phyloP scores from a whole-genome alignment of 495 filamentous ascomycete species.

The Daldinia loculata region DNA sequence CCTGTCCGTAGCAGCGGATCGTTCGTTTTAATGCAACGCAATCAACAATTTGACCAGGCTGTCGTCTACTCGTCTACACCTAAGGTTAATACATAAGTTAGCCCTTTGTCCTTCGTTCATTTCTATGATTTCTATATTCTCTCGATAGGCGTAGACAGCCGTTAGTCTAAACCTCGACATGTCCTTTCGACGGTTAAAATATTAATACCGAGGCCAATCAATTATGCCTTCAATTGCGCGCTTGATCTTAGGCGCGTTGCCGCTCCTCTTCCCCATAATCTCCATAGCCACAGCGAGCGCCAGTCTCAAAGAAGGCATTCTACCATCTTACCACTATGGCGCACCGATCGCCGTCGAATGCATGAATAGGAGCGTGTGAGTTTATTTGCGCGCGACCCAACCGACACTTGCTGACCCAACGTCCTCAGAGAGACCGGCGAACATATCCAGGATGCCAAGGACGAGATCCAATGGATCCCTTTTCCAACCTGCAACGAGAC shows the following conservation, averaged over 20 bases:
- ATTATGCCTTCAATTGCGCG: slow-evolving; percentile 35
- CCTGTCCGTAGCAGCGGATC: background rate
- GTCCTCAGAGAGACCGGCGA: slow-evolving; percentile 66
- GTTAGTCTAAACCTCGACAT: slow-evolving; percentile 29
- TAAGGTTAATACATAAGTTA: background rate
- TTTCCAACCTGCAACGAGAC: slow-evolving; percentile 96
- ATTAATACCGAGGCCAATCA: slow-evolving; percentile 16
- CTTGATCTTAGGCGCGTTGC: slow-evolving; percentile 31
- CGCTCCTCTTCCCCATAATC: slow-evolving; percentile 12
- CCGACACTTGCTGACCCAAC: background rate
- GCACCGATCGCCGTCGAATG: slow-evolving; percentile 60
- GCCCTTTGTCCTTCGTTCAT: slow-evolving; percentile 35
- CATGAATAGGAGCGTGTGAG: slow-evolving; percentile 66
- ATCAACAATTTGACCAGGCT: slow-evolving; percentile 25
- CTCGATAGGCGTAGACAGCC: slow-evolving; percentile 16
- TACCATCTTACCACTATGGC: slow-evolving; percentile 60
- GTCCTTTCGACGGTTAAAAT: slow-evolving; percentile 17
- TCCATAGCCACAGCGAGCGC: slow-evolving; percentile 30
- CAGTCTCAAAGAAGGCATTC: slow-evolving; percentile 34
- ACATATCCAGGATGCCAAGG: slow-evolving; percentile 79
- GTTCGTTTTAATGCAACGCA: slow-evolving; percentile 17
- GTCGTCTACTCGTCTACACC: background rate
- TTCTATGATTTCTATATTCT: background rate
- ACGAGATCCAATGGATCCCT: slow-evolving; percentile 91
- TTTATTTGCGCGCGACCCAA: slow-evolving; percentile 8